These are phyloP conservation scores for Claviceps paspali DNA, from an alignment of 2,329 filamentous ascomycete genomes.

Conservation along the genomic window DNA sequence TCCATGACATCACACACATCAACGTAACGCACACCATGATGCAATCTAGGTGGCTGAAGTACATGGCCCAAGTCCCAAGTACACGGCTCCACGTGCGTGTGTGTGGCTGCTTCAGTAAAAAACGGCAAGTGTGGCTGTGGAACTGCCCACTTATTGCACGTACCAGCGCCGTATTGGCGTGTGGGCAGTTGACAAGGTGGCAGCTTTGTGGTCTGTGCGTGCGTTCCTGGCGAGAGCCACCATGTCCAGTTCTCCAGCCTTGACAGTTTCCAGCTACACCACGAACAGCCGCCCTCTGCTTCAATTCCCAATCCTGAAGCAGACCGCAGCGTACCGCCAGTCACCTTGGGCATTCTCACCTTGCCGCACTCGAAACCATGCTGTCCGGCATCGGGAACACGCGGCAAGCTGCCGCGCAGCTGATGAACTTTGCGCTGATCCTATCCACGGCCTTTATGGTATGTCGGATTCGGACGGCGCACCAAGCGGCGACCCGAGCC, in stretches of 20 bases:
- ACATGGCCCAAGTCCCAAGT: too few relatives aligned
- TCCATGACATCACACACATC: conserved; percentile 6
- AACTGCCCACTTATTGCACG: too few relatives aligned
- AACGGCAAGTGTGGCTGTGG: too few relatives aligned
- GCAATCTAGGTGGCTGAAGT: not conserved
- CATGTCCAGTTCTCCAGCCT: conserved; percentile 12
- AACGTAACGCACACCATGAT: not conserved
- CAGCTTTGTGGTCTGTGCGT: conserved; percentile 1
- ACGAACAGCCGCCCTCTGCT: not conserved
- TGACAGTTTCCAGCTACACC: not conserved
- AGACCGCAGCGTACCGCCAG: too few relatives aligned
- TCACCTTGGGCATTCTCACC: not conserved
- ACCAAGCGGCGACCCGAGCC: too few relatives aligned
- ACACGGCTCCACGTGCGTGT: too few relatives aligned
- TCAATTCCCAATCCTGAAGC: not conserved
- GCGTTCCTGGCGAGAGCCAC: conserved; percentile 10
- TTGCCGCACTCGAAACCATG: conserved; percentile 34
- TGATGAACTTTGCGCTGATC: conserved; percentile 83
- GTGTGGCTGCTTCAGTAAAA: not conserved
- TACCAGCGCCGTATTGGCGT: too few relatives aligned
- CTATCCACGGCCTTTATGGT: conserved; percentile 87
- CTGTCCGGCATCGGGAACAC: conserved; percentile 56
- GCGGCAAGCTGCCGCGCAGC: conserved; percentile 64
- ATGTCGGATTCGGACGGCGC: too few relatives aligned
- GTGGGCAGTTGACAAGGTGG: too few relatives aligned